Conservation (phyloP, 2,329 filamentous ascomycete species). For the Neopestalotiopsis sp. region DNA sequence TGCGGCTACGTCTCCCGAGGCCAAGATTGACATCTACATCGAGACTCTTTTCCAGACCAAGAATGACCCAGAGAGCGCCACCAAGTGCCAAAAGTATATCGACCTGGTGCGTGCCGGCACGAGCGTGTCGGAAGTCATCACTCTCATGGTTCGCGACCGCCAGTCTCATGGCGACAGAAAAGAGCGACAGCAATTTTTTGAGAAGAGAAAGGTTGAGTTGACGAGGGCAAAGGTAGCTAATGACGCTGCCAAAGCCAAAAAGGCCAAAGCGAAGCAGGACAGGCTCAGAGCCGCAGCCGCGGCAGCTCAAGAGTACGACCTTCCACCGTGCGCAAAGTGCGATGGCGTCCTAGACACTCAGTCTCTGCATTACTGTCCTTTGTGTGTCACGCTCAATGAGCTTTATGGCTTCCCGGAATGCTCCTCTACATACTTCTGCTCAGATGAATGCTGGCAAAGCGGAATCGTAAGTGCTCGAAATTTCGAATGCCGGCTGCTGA, state of each 20-base stretch:
- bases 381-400: constrained; percentile 49
- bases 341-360: constrained; percentile 38
- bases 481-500: not conserved
- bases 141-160: constrained; percentile 39
- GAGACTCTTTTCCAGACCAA: constrained; percentile 47
- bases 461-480: constrained; percentile 44
- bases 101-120: constrained; percentile 40
- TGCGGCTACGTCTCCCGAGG: constrained; percentile 36
- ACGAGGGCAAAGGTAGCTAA: constrained; percentile 52
- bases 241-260: constrained; percentile 36
- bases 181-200: constrained; percentile 43
- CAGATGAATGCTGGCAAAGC: constrained; percentile 45
- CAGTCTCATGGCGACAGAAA: constrained; percentile 33
- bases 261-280: constrained; percentile 45
- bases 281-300: constrained; percentile 43
- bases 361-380: constrained; percentile 47
- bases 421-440: constrained; percentile 51
- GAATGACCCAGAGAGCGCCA: constrained; percentile 36
- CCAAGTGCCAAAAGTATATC: constrained; percentile 44
- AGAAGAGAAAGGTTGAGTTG: constrained; percentile 51
- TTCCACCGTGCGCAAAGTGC: constrained; percentile 49
- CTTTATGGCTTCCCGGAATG: constrained; percentile 42
- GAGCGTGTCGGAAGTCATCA: constrained; percentile 36
- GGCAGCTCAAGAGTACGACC: constrained; percentile 42
- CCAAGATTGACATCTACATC: constrained; percentile 46